Evolutionary conservation across 805 yeast species (phyloP), one percentile per base, ranked within the genome.

Genomic region (Maudiozyma turicensis): DNA sequence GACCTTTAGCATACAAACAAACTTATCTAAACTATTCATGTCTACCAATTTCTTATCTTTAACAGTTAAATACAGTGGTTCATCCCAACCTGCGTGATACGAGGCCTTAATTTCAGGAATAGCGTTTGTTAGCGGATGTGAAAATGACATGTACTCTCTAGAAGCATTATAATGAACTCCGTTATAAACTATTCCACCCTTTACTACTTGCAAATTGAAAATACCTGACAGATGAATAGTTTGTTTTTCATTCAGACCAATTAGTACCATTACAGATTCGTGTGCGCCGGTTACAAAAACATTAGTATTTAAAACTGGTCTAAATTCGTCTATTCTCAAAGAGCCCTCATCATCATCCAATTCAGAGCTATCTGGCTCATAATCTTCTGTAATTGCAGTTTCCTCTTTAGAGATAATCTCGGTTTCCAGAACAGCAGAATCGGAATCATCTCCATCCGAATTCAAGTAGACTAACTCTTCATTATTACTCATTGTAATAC

Each of bases 121-220:
- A 3, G 68, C 55, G 41, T 55, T 53, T 15, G 59, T 57, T 20
- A 57, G 43, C 1, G 68, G 67, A 46, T 64, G 67, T 61, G 65
- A 63, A 20, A 61, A 46, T 1, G 55, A 50, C 7, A 54, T 50
- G 0, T 14, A 14, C 6, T 52, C 48, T 40, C 48, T 56, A 2
- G 64, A 58, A 5, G 67, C 63, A 46, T 57, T 63, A 45, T 60
- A 63, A 50, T 65, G 68, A 11, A 56, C 52, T 37, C 56, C 58
- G 41, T 64, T 64, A 51, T 64, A 64, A 1, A 55, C 49, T 10
- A 63, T 57, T 9, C 68, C 69, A 42, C 69, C 69, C 53, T 63
- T 64, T 11, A 64, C 51, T 6, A 65, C 52, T 41, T 62, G 61
- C 11, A 64, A 14, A 39, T 52, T 48, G 34, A 61, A 62, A 13